Conservation (phyloP, 1,139 yeast genomes). For the Arxiozyma heterogenica region DNA sequence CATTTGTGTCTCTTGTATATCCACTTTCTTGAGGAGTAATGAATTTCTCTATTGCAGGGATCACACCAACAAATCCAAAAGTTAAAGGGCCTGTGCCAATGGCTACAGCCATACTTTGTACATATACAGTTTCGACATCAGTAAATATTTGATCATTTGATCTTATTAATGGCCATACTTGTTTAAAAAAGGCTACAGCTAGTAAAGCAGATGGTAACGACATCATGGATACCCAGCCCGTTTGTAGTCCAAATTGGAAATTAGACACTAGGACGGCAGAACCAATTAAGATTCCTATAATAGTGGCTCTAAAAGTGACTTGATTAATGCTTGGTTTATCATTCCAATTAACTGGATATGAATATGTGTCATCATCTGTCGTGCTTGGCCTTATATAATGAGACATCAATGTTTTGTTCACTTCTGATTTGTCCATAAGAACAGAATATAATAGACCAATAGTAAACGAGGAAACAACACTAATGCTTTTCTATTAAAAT, state of each 20-base stretch:
- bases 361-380: background rate
- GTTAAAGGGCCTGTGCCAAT: constrained; percentile 97
- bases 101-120: constrained; percentile 90
- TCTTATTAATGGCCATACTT: constrained; percentile 31
- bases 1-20: constrained; percentile 31
- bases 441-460: background rate
- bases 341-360: constrained; percentile 21
- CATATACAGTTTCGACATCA: constrained; percentile 87
- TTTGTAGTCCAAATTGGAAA: constrained; percentile 92
- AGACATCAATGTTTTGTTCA: background rate
- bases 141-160: constrained; percentile 43
- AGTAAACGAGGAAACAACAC: background rate
- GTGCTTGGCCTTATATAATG: background rate
- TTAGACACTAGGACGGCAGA: constrained; percentile 75
- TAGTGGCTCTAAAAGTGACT: constrained; percentile 60
- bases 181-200: constrained; percentile 69
- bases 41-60: constrained; percentile 91
- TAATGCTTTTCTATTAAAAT: no score
- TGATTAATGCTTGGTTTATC: constrained; percentile 38
- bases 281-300: constrained; percentile 71
- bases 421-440: background rate
- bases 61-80: constrained; percentile 90
- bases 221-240: constrained; percentile 99
- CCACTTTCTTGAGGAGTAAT: constrained; percentile 75
- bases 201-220: constrained; percentile 88